Evolutionary conservation across 768 basidiomycete species (phyloP).

Genomic region (Zangia roseola): DNA sequence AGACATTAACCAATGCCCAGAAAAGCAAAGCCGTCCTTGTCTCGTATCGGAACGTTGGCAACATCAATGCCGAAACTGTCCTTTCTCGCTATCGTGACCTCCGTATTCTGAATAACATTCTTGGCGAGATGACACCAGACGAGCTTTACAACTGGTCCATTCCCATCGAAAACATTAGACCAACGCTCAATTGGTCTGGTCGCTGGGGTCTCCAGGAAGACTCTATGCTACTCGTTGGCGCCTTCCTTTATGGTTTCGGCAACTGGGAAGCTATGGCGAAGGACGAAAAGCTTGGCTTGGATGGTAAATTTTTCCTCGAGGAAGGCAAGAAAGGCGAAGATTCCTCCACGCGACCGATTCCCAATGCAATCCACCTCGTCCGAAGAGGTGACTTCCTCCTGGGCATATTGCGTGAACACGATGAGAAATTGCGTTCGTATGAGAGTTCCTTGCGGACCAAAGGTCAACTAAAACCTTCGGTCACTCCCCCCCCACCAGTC

Average conservation of each 20-base stretch:
- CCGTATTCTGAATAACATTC: constrained; percentile 79
- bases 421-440: constrained; percentile 88
- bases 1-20: constrained; percentile 87
- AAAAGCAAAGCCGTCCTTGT: constrained; percentile 98
- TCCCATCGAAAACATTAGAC: constrained; percentile 90
- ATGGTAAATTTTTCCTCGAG: constrained; percentile 96
- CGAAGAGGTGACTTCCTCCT: constrained; percentile 94
- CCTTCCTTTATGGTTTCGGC: constrained; percentile 91
- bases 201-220: constrained; percentile 93
- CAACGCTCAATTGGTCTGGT: constrained; percentile 94
- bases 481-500: constrained; percentile 72
- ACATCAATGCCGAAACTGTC: constrained; percentile 97
- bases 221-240: constrained; percentile 91
- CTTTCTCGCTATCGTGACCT: constrained; percentile 88
- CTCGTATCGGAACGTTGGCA: constrained; percentile 82
- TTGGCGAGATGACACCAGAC: constrained; percentile 56
- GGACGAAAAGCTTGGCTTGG: constrained; percentile 77
- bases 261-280: constrained; percentile 96
- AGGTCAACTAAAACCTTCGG: constrained; percentile 67
- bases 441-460: constrained; percentile 75
- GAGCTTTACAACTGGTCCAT: constrained; percentile 83
- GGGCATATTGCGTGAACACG: constrained; percentile 78
- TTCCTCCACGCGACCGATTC: constrained; percentile 80
- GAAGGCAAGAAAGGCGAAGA: constrained; percentile 96
- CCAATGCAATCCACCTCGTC: constrained; percentile 97